Percentiles rank a stretch among this genome's conserved stretches.
Evolutionary conservation across 352 stramenopile genomes (phyloP).

Genomic region (Halophytophthora batemanensis): DNA sequence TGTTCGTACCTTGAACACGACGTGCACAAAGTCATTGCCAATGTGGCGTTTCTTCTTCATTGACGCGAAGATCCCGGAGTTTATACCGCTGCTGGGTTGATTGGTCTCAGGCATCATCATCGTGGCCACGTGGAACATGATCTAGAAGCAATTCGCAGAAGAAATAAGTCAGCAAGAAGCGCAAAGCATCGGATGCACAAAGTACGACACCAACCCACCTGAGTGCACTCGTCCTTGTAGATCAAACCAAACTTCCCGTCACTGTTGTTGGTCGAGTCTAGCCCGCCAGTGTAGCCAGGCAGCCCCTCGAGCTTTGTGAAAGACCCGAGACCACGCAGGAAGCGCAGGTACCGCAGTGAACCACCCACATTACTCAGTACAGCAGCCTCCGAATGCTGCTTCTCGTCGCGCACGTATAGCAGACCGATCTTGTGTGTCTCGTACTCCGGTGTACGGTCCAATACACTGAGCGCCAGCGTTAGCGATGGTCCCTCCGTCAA

Average conservation of each 20-base stretch:
- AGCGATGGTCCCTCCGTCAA: slow-evolving; percentile 55
- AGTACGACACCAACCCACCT: slow-evolving; percentile 34
- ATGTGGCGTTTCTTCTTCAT: slow-evolving; percentile 89
- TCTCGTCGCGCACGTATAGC: slow-evolving; percentile 62
- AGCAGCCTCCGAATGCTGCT: slow-evolving; percentile 57
- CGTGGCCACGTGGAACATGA: slow-evolving; percentile 85
- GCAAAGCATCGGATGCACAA: background rate
- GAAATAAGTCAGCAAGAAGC: slow-evolving; percentile 3
- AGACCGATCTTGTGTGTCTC: slow-evolving; percentile 88
- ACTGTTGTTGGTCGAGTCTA: slow-evolving; percentile 64
- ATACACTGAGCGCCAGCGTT: slow-evolving; percentile 58
- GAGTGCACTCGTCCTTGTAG: slow-evolving; percentile 60
- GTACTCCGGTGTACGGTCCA: slow-evolving; percentile 78
- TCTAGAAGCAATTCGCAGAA: no score
- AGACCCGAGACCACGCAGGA: slow-evolving; percentile 62
- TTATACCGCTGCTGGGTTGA: background rate
- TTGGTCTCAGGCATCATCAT: slow-evolving; percentile 59
- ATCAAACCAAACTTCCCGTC: slow-evolving; percentile 78
- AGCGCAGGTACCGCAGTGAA: slow-evolving; percentile 70
- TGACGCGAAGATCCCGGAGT: slow-evolving; percentile 14
- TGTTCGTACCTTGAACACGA: slow-evolving; percentile 80
- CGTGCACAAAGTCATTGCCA: slow-evolving; percentile 87
- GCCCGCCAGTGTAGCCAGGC: slow-evolving; percentile 64
- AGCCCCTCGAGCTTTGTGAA: slow-evolving; percentile 71
- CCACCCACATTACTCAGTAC: slow-evolving; percentile 72